Evolutionary conservation across 176 grass and related monocot genomes (phyloP).

Genomic region (Hordeum marinum): DNA sequence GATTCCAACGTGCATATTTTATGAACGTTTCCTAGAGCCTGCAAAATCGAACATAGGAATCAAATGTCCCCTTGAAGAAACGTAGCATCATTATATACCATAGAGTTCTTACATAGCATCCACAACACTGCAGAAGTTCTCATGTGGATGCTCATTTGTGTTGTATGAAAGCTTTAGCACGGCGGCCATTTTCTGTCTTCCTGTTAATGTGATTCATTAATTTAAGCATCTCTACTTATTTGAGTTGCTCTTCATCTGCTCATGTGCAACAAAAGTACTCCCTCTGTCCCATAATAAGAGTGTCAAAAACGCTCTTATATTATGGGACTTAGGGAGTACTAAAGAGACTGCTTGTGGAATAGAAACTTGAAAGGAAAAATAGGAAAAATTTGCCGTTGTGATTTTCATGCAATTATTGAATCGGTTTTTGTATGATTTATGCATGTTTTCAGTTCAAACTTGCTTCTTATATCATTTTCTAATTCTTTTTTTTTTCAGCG

Average conservation of each 20-base stretch:
- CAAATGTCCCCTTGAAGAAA: conserved; percentile 10
- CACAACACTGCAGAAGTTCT: neutral
- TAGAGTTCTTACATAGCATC: conserved; percentile 5
- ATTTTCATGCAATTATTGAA: neutral
- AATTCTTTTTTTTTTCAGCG: conserved; percentile 54
- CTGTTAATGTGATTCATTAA: neutral
- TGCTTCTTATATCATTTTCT: conserved; percentile 27
- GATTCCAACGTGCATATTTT: neutral
- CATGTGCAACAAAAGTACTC: neutral
- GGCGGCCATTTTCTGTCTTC: neutral
- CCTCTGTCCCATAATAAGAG: too few relatives aligned
- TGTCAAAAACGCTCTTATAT: too few relatives aligned
- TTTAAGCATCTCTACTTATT: neutral
- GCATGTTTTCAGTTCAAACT: neutral
- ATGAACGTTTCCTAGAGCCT: neutral
- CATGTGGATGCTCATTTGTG: neutral
- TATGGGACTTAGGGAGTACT: neutral
- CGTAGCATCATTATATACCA: neutral
- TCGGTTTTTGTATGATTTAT: neutral
- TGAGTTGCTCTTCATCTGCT: neutral
- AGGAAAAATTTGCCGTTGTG: neutral
- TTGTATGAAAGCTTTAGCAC: neutral
- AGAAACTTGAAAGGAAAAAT: neutral
- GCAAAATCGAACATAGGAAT: neutral
- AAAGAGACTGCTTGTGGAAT: neutral